Evolutionary conservation across 2,329 filamentous ascomycete species (phyloP), one percentile per base, ranked within the genome.

Genomic region (Fusarium marasasianum): DNA sequence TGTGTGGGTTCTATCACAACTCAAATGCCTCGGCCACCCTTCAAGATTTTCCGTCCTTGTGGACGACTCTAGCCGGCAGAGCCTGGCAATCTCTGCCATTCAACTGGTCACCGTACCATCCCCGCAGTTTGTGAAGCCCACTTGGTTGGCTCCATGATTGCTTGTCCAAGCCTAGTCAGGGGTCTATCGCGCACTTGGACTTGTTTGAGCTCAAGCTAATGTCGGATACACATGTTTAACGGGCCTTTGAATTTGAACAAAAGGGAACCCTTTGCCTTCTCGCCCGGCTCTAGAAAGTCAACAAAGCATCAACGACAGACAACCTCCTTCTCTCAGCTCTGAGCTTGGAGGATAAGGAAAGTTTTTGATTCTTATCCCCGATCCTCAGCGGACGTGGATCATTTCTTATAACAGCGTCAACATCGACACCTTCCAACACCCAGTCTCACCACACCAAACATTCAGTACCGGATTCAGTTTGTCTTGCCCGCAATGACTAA

Each of bases 91-190:
- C 17, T 43, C 47, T 64, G 55, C 35, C 47, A 56, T 72, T 66
- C 68, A 74, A 75, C 74, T 78, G 76, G 77, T 66, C 77, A 78
- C 76, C 75, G 77, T 57, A 63, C 54, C 54, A 63, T 66, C 73
- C 73, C 76, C 69, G 68, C 72, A 75, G 72, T 75, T 66, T 62
- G 57, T 66, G 60, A 66, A 71, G 64, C 58, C 73, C 76, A 78
- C 76, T 73, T 75, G 61, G 61, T 62, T 60, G 63, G 63, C 56
- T 63, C 72, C 63, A 67, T 67, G 67, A 76, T 66, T 74, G 74
- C 77, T 78, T 73, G 69, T 74, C 62, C 59, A 73, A 69, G 72
- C 63, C 75, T 78, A 78, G 75, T 77, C 77, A 78, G 76, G 77
- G 77, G 77, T 69, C 73, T 76, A 71, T 70, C 64, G 63, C 66